phyloP scores from a whole-genome alignment of 805 yeast species.

The Sugiyamaella marilandica region DNA sequence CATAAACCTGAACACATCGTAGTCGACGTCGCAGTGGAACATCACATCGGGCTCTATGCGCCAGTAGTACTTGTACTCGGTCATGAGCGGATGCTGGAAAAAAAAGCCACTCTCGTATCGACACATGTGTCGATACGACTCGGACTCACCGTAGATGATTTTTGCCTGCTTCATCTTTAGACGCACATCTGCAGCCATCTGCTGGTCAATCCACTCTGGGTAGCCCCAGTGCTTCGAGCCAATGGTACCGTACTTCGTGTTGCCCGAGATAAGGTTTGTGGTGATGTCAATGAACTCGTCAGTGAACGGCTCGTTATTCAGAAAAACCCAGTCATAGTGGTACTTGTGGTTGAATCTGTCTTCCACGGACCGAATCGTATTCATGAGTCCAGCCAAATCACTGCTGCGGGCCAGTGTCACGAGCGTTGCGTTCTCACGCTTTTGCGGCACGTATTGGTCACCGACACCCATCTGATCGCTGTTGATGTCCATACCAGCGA shows the following conservation, averaged over 20 bases:
- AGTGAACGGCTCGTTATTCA: constrained; percentile 74
- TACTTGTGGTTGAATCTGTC: constrained; percentile 74
- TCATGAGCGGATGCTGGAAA: constrained; percentile 68
- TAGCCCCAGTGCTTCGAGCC: constrained; percentile 80
- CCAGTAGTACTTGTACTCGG: constrained; percentile 88
- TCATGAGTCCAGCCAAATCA: constrained; percentile 59
- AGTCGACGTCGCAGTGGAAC: constrained; percentile 76
- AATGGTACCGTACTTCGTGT: constrained; percentile 66
- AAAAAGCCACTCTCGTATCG: constrained; percentile 88
- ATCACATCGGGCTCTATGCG: constrained; percentile 86
- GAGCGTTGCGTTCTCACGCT: constrained; percentile 65
- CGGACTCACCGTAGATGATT: constrained; percentile 61
- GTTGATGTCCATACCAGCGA: background rate
- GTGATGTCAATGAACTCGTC: constrained; percentile 69
- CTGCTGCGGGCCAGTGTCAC: constrained; percentile 73
- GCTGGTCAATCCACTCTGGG: constrained; percentile 77
- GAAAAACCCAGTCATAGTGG: constrained; percentile 87
- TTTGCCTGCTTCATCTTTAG: constrained; percentile 46
- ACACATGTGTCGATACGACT: constrained; percentile 85
- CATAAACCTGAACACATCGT: constrained; percentile 77
- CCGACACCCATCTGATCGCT: background rate
- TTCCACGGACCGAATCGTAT: constrained; percentile 70
- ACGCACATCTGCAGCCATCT: constrained; percentile 56
- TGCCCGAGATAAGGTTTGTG: constrained; percentile 59
- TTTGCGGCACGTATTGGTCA: background rate